Evolutionary conservation across 2,329 filamentous ascomycete species (phyloP), one percentile per base, ranked within the genome.

Genomic region (Tolypocladium nubicola): DNA sequence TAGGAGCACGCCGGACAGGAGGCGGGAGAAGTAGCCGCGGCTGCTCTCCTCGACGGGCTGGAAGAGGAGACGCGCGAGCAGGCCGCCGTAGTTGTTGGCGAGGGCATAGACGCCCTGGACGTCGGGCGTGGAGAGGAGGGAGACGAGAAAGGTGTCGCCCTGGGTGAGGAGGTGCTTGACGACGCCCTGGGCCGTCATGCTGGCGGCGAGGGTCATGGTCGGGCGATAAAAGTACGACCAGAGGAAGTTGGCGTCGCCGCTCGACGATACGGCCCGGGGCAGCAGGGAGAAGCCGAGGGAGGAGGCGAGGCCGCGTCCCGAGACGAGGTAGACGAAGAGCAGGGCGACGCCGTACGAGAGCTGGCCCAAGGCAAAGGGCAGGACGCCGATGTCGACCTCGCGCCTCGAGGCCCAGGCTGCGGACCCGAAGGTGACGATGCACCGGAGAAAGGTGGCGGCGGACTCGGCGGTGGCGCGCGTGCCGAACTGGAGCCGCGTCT

Each of bases 31-130:
- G 68, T 96, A 86, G 67, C 87, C 91, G 43, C 95, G 87, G 61
- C 88, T 92, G 69, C 88, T 93, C 72, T 99, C 95, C 71, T 99
- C 94, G 59, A 99, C 84, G 9, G 94, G 95, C 67, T 97, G 94
- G 70, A 99, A 93, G 54, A 99, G 76, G 61, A 97, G 83, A 3
- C 94, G 84, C 0, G 94, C 94, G 35, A 96, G 76, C 0, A 99
- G 81, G 2, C 92, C 89, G 26, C 94, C 94, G 69, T 94, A 99
- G 71, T 97, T 99, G 65, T 91, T 91, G 55, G 93, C 94, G 6
- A 99, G 80, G 0, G 92, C 90, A 68, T 97, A 99, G 40, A 90
- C 85, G 16, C 94, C 94, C 74, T 97, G 94, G 5, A 92, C 88
- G 47, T 84, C 78, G 1, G 94, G 81, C 0, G 85, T 85, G 8